phyloP scores from a whole-genome alignment of 805 yeast species.

The Lachancea thermotolerans region DNA sequence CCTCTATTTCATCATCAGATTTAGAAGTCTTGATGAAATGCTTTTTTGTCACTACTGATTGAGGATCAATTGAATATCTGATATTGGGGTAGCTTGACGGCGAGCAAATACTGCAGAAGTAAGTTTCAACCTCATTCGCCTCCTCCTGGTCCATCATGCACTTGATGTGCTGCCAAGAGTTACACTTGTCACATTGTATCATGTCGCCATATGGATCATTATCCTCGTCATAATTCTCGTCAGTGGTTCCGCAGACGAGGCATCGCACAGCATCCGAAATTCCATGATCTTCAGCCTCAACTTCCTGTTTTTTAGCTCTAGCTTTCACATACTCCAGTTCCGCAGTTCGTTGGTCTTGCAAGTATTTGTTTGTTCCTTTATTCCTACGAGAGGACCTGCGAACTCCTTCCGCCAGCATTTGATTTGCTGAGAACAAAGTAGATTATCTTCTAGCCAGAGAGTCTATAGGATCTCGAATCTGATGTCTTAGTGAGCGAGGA shows the following conservation, averaged over 20 bases:
- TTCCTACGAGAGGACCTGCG: conserved; percentile 40
- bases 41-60: not conserved
- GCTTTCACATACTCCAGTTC: conserved; percentile 8
- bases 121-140: conserved; percentile 39
- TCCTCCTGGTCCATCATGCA: conserved; percentile 46
- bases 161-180: conserved; percentile 64
- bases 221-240: conserved; percentile 51
- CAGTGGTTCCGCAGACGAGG: conserved; percentile 53
- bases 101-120: conserved; percentile 51
- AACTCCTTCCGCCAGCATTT: conserved; percentile 11
- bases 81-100: conserved; percentile 35
- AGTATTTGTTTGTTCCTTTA: conserved; percentile 35
- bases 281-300: conserved; percentile 11
- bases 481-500: no score
- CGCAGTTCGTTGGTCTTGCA: conserved; percentile 23
- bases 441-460: no score
- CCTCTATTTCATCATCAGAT: not conserved
- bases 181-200: conserved; percentile 61
- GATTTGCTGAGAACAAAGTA: not conserved
- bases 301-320: conserved; percentile 1
- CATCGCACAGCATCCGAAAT: conserved; percentile 41
- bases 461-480: no score
- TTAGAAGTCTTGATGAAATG: not conserved
- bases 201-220: conserved; percentile 46
- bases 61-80: conserved; percentile 25